Evolutionary conservation across 176 grass and related monocot genomes (phyloP), one percentile per base, ranked within the genome.

Genomic region (Zoysia japonica): DNA sequence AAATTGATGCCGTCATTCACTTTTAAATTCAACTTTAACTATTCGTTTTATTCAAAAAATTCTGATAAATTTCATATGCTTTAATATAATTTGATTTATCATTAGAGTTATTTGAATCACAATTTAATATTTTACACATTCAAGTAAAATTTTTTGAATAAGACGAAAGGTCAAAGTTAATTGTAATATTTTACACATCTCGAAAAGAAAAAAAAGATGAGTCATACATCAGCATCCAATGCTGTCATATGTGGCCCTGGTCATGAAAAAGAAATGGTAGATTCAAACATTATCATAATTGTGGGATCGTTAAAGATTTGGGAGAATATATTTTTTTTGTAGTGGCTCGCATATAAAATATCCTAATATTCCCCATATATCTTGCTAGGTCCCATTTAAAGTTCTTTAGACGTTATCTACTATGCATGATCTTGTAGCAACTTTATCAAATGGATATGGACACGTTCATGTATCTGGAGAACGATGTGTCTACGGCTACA

Each of bases 331-430:
- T 80, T 75, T 88, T 56, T 61, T 2, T 61, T 75, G 36, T 11
- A 63, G 63, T 75, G 42, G 56, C 14, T 59, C 48, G 77, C 65
- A 71, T 65, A 71, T 80, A 66, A 68, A 66, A 61, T 61, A 56
- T 48, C 71, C 48, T 60, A 71, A 88, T 85, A 88, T 85, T 71
- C 87, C 63, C 71, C 60, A 73, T 75, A 88, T 70, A 84, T 84
- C 70, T 75, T 68, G 10, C 47, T 79, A 74, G 11, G 20, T 46
- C 11, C 64, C 64, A 74, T 65, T 51, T 50, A 60, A 70, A 72
- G 47, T 13, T 64, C 56, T 70, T 65, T 65, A 19, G 66, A 79
- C 41, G 5, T 85, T 85, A 79, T 85, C 71, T 50, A 28, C 13
- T 70, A 41, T 16, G 47, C 61, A 75, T 71, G 37, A 28, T 64